These are phyloP conservation scores for Achaetomiella virescens DNA, from an alignment of 495 filamentous ascomycete genomes.

Conservation along the genomic window DNA sequence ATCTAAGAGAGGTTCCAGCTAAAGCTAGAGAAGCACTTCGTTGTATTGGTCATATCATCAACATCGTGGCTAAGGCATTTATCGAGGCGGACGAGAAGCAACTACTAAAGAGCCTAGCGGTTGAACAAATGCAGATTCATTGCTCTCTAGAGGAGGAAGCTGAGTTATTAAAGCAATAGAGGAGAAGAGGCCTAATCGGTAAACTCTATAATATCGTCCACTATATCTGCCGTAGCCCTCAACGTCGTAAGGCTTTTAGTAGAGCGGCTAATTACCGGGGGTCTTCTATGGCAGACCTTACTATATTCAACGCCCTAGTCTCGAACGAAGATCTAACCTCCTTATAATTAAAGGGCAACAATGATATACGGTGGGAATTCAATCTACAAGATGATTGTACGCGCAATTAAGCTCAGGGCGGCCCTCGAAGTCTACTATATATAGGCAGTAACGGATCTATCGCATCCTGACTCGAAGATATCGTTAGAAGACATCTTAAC, in stretches of 20 bases:
- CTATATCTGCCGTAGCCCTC: not conserved
- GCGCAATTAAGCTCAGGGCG: not conserved
- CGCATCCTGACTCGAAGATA: too few relatives aligned
- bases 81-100: too few relatives aligned
- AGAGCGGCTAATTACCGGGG: too few relatives aligned
- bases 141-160: not conserved
- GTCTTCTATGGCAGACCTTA: too few relatives aligned
- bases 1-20: too few relatives aligned
- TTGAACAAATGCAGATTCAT: too few relatives aligned
- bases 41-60: not conserved
- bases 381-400: not conserved
- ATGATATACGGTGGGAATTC: not conserved
- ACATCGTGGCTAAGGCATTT: not conserved
- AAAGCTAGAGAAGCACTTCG: not conserved
- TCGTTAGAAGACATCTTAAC: not conserved
- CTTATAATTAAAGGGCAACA: not conserved
- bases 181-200: not conserved
- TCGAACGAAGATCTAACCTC: too few relatives aligned
- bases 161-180: too few relatives aligned
- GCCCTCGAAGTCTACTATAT: not conserved
- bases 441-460: too few relatives aligned
- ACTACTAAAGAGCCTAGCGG: not conserved
- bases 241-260: not conserved
- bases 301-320: too few relatives aligned
- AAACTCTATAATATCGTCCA: not conserved